Conservation (phyloP, 2,329 filamentous ascomycete genomes). For the Cercospora brassicicola region DNA sequence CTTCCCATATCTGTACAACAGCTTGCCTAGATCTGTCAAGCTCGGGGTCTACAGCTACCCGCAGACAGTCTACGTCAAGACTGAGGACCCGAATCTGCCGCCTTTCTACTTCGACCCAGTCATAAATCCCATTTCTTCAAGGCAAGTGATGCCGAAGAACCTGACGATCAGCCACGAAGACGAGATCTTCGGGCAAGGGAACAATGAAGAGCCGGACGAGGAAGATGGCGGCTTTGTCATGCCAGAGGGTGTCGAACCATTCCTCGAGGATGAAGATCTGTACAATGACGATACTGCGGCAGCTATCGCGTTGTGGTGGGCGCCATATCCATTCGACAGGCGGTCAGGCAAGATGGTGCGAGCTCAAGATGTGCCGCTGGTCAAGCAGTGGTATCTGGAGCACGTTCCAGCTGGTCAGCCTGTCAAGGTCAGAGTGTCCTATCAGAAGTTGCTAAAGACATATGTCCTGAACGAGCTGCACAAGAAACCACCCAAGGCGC, state of each 20-base stretch:
- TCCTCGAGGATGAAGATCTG: slow-evolving; percentile 83
- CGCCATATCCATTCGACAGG: slow-evolving; percentile 91
- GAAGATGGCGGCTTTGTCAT: slow-evolving; percentile 64
- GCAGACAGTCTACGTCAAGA: slow-evolving; percentile 84
- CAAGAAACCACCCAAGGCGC: slow-evolving; percentile 90
- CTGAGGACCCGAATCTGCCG: slow-evolving; percentile 84
- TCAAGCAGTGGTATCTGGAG: slow-evolving; percentile 98
- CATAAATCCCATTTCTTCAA: slow-evolving; percentile 95
- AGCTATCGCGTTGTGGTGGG: slow-evolving; percentile 96
- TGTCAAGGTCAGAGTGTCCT: slow-evolving; percentile 95
- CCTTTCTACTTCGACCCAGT: slow-evolving; percentile 98
- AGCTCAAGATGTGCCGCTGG: slow-evolving; percentile 91
- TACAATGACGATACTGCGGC: slow-evolving; percentile 86
- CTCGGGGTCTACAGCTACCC: slow-evolving; percentile 92
- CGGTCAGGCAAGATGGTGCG: slow-evolving; percentile 94
- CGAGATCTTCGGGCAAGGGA: slow-evolving; percentile 81
- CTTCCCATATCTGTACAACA: slow-evolving; percentile 95
- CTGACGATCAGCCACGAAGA: slow-evolving; percentile 91
- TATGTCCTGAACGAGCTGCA: slow-evolving; percentile 96
- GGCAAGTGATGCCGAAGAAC: slow-evolving; percentile 91
- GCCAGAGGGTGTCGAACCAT: slow-evolving; percentile 77
- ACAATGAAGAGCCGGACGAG: slow-evolving; percentile 72
- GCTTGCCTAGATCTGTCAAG: slow-evolving; percentile 88
- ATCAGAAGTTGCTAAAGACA: slow-evolving; percentile 95
- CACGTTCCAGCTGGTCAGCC: slow-evolving; percentile 88